Evolutionary conservation across 164 flowering plant genomes (phyloP), one percentile per base, ranked within the genome.

Genomic region (Cinnamomum chago): DNA sequence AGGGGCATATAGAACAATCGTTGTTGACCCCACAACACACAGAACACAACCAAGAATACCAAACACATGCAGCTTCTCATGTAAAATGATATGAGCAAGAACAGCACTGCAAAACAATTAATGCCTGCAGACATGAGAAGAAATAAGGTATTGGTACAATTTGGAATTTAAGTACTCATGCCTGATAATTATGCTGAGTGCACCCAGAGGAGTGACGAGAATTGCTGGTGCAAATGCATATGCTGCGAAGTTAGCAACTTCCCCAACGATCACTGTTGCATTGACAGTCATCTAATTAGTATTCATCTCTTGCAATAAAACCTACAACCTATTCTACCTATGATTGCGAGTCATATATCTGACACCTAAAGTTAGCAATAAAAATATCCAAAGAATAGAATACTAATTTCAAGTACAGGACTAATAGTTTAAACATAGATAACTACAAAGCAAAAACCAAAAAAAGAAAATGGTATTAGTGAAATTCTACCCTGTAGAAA

Each of bases 141-240:
- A 15, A 10, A 71, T 24, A 55, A 55, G n/a, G n/a, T 55, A 72
- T 24, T 50, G 62, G 50, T 7, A 30, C 62, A 30, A 70, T 15
- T 25, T 2, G 51, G 25, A 24, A 51, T 18, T 62, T 23, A 40
- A 62, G 24, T 70, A 5, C 47, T 40, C 47, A 40, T 73, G 82
- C 97, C 97, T 93, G 87, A 93, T 90, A 76, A 93, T 93, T 71
- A 93, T 93, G 85, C 97, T 93, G 78, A 93, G 89, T 67, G 97
- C 95, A 76, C 97, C 97, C 75, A 93, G 94, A 68, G 95, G 95
- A 77, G 95, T 93, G 78, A 93, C 97, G 70, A 93, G 78, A 79
- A 93, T 88, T 78, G 97, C 97, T 71, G 95, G 97, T 6, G 97
- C 93, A 84, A 93, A 93, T 80, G 95, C 97, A 88, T 93, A 93